Base-by-base conservation (phyloP, 306 rosid species). In the Fagus crenata region DNA sequence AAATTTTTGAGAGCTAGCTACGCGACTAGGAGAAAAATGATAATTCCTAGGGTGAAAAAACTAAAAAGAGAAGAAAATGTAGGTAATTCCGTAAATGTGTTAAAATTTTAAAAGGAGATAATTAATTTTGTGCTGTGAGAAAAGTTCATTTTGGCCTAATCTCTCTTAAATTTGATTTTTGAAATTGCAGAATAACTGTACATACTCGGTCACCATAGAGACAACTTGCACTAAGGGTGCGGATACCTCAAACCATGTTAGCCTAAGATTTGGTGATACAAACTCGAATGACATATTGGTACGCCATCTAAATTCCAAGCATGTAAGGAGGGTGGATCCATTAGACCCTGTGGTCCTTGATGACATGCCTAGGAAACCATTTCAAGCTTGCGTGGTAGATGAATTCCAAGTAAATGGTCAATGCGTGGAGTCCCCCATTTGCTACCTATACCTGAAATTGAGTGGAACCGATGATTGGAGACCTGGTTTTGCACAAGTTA, bases 221-320 rank as follows among this genome's bases (percentile, higher is more conserved):
- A 93, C 94, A 40, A 86, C 96, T 32, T 93, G 97, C 91, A 86
- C 86, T 9, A 75, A 80, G 83, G 98, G 97, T 9, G 98, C 93
- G 0, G 93, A 88, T 55, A 93, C 98, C 42, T 85, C 92, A 75
- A 86, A 78, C 84, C 77, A 33, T 68, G 87, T 91, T 11, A 89
- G 90, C 76, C 80, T 93, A 33, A 90, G 98, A 75, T 91, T 91
- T 76, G 98, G 97, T 3, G 98, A 87, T 85, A 80, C 86, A 32
- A 89, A 83, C 72, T 85, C 91, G 7, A 89, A 90, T 49, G 90
- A 85, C 78, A 75, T 93, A 74, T 40, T 91, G 71, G 90, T 93
- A 3, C 79, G 69, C 53, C 89, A 77, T 73, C 79, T 93, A 33
- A 93, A 90, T 49, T 77, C 88, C 6, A 89, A 85, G 84, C 96